Percentiles rank a stretch among this genome's conserved stretches.
Evolutionary conservation across 2,329 filamentous ascomycete species (phyloP).

Genomic region (Talaromyces amestolkiae): DNA sequence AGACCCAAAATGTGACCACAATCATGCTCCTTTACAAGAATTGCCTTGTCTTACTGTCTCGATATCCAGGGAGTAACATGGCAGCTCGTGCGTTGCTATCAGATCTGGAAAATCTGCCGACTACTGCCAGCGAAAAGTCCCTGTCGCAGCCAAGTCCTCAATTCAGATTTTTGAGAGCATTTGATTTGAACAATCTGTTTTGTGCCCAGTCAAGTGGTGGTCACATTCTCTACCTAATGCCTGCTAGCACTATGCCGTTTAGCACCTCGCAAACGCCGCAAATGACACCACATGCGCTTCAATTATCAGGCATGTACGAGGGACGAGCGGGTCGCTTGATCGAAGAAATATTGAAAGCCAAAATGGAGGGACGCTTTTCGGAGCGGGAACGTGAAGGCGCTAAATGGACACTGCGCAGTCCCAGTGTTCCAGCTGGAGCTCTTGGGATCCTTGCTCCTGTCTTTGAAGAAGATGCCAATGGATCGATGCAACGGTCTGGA

Average conservation of each 20-base stretch:
- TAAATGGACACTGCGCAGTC: slow-evolving; percentile 75
- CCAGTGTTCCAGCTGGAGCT: slow-evolving; percentile 58
- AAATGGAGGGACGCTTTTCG: slow-evolving; percentile 78
- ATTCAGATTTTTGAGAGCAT: slow-evolving; percentile 71
- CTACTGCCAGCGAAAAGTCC: slow-evolving; percentile 43
- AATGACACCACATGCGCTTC: slow-evolving; percentile 61
- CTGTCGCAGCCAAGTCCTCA: slow-evolving; percentile 48
- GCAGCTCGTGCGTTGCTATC: slow-evolving; percentile 76
- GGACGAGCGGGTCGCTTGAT: slow-evolving; percentile 71
- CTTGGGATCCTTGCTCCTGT: slow-evolving; percentile 51
- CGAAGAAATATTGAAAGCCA: slow-evolving; percentile 83
- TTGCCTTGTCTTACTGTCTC: slow-evolving; percentile 72
- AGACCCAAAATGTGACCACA: slow-evolving; percentile 53
- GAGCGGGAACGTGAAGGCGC: slow-evolving; percentile 79
- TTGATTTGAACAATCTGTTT: slow-evolving; percentile 66
- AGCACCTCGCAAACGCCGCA: slow-evolving; percentile 25
- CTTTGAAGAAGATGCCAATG: slow-evolving; percentile 43
- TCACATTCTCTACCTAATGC: slow-evolving; percentile 37
- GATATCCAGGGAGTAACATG: slow-evolving; percentile 59
- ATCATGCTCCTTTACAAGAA: slow-evolving; percentile 85
- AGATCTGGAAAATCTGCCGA: slow-evolving; percentile 78
- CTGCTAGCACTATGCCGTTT: slow-evolving; percentile 28
- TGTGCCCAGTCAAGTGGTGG: slow-evolving; percentile 55
- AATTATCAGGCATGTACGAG: slow-evolving; percentile 73
- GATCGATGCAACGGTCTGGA: slow-evolving; percentile 51